Evolutionary conservation across 345 rosid genomes (phyloP), one percentile per base, ranked within the genome.

Genomic region (Theobroma cacao): DNA sequence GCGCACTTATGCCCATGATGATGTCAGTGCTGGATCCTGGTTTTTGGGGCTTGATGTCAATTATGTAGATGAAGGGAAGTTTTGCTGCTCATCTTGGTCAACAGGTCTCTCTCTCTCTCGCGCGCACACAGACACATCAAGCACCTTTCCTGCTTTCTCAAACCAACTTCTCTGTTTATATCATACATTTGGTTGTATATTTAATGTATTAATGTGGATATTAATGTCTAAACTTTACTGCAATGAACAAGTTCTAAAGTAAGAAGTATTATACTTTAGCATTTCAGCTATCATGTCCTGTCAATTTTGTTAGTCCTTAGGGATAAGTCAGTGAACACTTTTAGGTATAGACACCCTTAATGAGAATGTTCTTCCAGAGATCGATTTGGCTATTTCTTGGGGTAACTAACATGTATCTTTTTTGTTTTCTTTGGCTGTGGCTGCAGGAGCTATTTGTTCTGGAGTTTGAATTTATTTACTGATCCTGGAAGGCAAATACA

Each of bases 61-160:
- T 18, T 88, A 93, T 81, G 60, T 90, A 28, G 86, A 90, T 67
- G 95, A 93, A 86, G 85, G 83, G 36, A 93, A 91, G 83, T 83
- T 93, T 80, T 93, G 95, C 79, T 91, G 95, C 80, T 87, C 95
- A 5, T 86, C 93, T 33, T 91, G 93, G 97, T 86, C 90, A 68
- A 82, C 91, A 85, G 97, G 95, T 93, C 74, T 70, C 67, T 60
- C 68, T 76, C 75, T 68, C 34, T 60, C 60, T 41, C 66, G 5
- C 31, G 2, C 64, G 62, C 38, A 17, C 31, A 52, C 68, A 28
- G 40, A 45, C 55, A 22, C 40, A 3, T 4, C 30, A n/a, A 34
- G n/a, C 53, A 24, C 30, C 30, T 20, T 2, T 50, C 12, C 4
- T 22, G 55, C 73, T 40, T 20, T 38, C 47, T n/a, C 13, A 70